Percentiles rank a stretch among this genome's conserved stretches.
These are phyloP conservation scores for Fusarium buxicola DNA, from an alignment of 2,329 filamentous ascomycete genomes.

Conservation along the genomic window DNA sequence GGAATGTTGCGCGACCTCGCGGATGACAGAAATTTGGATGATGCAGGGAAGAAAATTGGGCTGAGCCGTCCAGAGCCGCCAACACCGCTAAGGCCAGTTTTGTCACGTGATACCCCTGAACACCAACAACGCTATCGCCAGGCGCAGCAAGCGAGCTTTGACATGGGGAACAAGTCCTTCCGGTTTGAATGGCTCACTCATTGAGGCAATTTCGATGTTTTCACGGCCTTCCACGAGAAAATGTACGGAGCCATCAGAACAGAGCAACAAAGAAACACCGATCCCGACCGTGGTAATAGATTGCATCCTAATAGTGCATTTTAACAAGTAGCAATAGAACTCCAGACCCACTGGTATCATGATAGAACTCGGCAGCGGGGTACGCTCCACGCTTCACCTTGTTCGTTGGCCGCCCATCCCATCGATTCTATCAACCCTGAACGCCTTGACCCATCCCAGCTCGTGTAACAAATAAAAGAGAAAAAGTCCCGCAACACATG, in stretches of 20 bases:
- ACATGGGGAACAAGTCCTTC: background rate
- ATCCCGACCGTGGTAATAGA: constrained; percentile 28
- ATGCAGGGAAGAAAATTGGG: constrained; percentile 48
- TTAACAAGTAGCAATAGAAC: constrained; percentile 27
- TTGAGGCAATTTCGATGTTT: background rate
- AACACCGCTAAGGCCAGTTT: constrained; percentile 37
- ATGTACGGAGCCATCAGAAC: background rate
- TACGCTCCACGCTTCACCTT: constrained; percentile 30
- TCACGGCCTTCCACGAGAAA: background rate
- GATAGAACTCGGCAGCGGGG: constrained; percentile 42
- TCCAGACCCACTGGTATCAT: constrained; percentile 54
- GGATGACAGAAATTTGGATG: constrained; percentile 40
- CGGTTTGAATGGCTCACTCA: background rate
- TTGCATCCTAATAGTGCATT: constrained; percentile 26
- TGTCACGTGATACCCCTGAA: constrained; percentile 48
- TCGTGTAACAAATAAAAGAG: constrained; percentile 19
- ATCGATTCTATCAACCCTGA: constrained; percentile 27
- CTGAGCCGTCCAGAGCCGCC: constrained; percentile 31
- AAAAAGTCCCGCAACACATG: constrained; percentile 28
- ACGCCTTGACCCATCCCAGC: constrained; percentile 34
- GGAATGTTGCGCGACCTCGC: constrained; percentile 32
- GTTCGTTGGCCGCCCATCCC: constrained; percentile 33
- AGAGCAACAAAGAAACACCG: constrained; percentile 14
- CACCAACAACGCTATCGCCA: constrained; percentile 31
- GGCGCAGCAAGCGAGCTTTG: constrained; percentile 22